Conservation (phyloP, 805 yeast genomes). For the Metschnikowia noctiluminum region DNA sequence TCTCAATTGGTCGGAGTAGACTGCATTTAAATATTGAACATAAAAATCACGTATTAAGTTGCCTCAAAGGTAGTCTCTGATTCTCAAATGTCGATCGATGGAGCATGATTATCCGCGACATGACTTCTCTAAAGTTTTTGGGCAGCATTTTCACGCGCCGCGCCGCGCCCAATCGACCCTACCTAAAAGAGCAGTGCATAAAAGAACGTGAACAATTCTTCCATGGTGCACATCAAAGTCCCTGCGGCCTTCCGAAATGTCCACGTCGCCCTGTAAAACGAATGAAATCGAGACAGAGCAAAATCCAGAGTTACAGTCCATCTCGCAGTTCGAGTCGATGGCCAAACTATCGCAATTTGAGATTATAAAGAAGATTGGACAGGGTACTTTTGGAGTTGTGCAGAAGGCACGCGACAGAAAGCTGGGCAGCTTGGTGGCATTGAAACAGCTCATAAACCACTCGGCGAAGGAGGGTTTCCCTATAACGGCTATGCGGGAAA, state of each 20-base stretch:
- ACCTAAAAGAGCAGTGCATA: background rate
- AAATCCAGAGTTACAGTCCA: slow-evolving; percentile 16
- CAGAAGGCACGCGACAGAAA: slow-evolving; percentile 63
- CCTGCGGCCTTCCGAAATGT: background rate
- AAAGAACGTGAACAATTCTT: background rate
- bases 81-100: too few relatives aligned
- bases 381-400: slow-evolving; percentile 64
- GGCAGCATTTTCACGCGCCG: too few relatives aligned
- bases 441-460: slow-evolving; percentile 79
- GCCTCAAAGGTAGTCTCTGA: too few relatives aligned
- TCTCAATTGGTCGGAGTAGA: too few relatives aligned
- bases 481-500: slow-evolving; percentile 91
- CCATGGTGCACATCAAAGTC: background rate
- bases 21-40: too few relatives aligned
- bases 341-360: slow-evolving; percentile 29
- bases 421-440: slow-evolving; percentile 69
- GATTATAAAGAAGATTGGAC: slow-evolving; percentile 38
- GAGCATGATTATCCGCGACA: too few relatives aligned
- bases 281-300: background rate
- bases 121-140: too few relatives aligned
- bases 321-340: slow-evolving; percentile 30
- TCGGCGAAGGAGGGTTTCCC: slow-evolving; percentile 83
- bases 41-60: too few relatives aligned
- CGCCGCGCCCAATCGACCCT: too few relatives aligned
- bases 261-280: slow-evolving; percentile 1